Evolutionary conservation across 805 yeast species (phyloP), one percentile per base, ranked within the genome.

Genomic region (Ogataea zsoltii): DNA sequence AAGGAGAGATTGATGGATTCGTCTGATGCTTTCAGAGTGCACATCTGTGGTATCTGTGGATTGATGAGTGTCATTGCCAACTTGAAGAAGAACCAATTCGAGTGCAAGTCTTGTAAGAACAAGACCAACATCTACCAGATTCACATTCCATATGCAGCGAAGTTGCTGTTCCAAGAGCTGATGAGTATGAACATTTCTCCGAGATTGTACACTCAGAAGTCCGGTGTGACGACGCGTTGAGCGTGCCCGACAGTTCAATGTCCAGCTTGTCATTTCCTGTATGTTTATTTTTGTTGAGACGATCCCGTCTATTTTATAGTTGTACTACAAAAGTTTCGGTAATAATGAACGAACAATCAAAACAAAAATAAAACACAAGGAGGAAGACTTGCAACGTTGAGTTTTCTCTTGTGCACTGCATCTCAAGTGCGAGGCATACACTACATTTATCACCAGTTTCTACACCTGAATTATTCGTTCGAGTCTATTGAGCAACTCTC

Each of bases 121-220:
- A 94, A 94, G 79, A 94, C 97, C 54, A 95, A 92, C 70, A 92
- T 94, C 61, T 94, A 89, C 71, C 99, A 94, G 76, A 87, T 91
- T 56, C 96, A 92, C 63, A 88, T 94, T 62, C 99, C 99, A 38
- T 94, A 94, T 67, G 99, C 99, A 38, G 99, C 99, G 44, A 94
- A 94, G 73, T 77, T 94, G 65, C 74, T 94, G 67, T 94, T 94
- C 89, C 99, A 94, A 74, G 99, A 94, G 73, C 79, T 94, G 64
- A 94, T 94, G 98, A 96, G 99, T 33, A 94, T 94, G 99, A 94
- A 94, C 69, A 94, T 94, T 61, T 86, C 97, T 16, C 99, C 98
- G 44, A 83, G 99, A 71, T 70, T 92, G 74, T 92, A 92, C 69
- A 89, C 98, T n/a, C 97, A 92, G 37, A 62, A 62, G 54, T 61